Evolutionary conservation across 306 rosid species (phyloP).

Genomic region (Cicer bijugum): DNA sequence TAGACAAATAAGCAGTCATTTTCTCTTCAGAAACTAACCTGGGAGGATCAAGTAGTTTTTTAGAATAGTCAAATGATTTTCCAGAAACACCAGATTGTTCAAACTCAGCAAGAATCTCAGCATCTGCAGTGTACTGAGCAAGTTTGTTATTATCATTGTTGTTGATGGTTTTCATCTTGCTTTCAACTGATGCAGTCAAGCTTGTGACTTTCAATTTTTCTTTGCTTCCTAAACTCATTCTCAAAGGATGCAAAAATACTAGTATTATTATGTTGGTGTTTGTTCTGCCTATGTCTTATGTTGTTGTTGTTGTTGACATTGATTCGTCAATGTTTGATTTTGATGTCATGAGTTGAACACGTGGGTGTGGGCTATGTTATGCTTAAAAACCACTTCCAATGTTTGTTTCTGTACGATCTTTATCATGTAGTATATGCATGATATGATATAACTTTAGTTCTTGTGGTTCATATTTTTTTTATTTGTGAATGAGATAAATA

Average conservation of each 20-base stretch:
- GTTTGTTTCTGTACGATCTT: background rate
- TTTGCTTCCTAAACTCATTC: constrained; percentile 51
- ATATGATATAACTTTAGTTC: too few relatives aligned
- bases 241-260: background rate
- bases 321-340: background rate
- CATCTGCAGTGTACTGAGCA: constrained; percentile 71
- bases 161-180: constrained; percentile 51
- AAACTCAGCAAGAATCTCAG: constrained; percentile 64
- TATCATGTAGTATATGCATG: background rate
- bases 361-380: background rate
- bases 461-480: too few relatives aligned
- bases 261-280: background rate
- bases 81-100: constrained; percentile 70
- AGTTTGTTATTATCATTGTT: constrained; percentile 45
- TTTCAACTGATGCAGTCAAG: constrained; percentile 62
- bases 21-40: constrained; percentile 64
- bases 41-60: constrained; percentile 53
- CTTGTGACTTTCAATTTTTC: constrained; percentile 49
- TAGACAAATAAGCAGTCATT: constrained; percentile 59
- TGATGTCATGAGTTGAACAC: background rate
- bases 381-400: background rate
- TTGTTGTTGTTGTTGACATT: background rate
- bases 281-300: background rate
- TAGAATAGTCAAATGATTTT: constrained; percentile 70
- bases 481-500: too few relatives aligned